phyloP scores from a whole-genome alignment of 352 stramenopile genomes.

The Globisporangium mamillatum region DNA sequence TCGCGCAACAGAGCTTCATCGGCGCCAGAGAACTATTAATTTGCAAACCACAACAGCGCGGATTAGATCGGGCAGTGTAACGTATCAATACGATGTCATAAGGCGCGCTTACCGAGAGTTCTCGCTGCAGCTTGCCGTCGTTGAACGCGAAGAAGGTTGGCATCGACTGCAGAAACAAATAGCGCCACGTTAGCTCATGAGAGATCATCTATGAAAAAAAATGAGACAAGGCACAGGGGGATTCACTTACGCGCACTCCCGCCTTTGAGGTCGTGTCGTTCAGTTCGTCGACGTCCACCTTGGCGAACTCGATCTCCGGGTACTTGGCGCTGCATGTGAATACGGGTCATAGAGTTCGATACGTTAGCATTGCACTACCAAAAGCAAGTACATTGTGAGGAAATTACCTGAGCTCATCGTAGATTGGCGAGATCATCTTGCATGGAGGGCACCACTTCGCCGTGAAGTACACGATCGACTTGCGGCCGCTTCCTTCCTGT shows the following conservation, averaged over 20 bases:
- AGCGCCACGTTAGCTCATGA: conserved; percentile 8
- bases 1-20: conserved; percentile 70
- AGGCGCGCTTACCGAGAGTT: conserved; percentile 54
- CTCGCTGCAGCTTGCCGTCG: conserved; percentile 71
- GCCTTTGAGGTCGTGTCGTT: conserved; percentile 77
- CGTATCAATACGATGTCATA: background rate
- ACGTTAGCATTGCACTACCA: background rate
- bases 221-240: background rate
- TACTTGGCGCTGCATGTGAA: conserved; percentile 41
- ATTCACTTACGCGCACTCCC: conserved; percentile 67
- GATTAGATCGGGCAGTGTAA: background rate
- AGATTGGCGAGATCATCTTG: conserved; percentile 90
- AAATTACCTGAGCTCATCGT: conserved; percentile 75
- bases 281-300: conserved; percentile 84
- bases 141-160: conserved; percentile 87
- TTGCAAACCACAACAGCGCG: background rate
- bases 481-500: conserved; percentile 59
- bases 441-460: conserved; percentile 90
- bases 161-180: conserved; percentile 58
- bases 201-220: background rate
- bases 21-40: conserved; percentile 72
- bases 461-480: conserved; percentile 88
- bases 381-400: background rate
- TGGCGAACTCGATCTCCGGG: conserved; percentile 75
- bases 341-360: background rate